phyloP scores from a whole-genome alignment of 1,284 basidiomycete genomes.

The Cryptococcus sp. region DNA sequence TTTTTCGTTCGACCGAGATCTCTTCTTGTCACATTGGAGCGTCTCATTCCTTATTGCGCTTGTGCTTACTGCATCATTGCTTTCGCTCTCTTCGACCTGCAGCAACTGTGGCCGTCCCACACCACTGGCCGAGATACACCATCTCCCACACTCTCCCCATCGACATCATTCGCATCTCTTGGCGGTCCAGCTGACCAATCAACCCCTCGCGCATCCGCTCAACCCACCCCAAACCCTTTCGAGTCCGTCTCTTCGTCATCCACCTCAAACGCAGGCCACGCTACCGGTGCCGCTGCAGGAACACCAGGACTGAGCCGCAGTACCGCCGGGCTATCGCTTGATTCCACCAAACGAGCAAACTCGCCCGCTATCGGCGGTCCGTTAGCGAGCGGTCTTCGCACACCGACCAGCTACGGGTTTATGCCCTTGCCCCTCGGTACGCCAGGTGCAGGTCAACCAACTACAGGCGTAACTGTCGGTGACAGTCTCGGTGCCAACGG shows the following conservation, averaged over 20 bases:
- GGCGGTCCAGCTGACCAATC: constrained; percentile 64
- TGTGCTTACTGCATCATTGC: constrained; percentile 8
- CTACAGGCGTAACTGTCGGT: constrained; percentile 50
- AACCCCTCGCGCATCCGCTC: constrained; percentile 65
- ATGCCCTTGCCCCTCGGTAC: constrained; percentile 50
- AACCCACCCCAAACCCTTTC: constrained; percentile 66
- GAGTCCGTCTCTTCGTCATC: constrained; percentile 51
- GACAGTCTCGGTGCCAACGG: constrained; percentile 41
- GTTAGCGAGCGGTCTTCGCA: constrained; percentile 48
- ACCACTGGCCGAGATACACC: constrained; percentile 38
- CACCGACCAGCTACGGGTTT: constrained; percentile 49
- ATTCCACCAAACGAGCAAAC: constrained; percentile 42
- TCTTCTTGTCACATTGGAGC: constrained; percentile 10
- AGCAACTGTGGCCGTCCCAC: constrained; percentile 50
- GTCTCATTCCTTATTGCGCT: constrained; percentile 4
- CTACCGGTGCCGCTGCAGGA: not conserved
- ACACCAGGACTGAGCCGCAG: constrained; percentile 26
- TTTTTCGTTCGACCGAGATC: constrained; percentile 2
- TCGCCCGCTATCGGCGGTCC: constrained; percentile 47
- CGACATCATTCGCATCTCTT: constrained; percentile 39
- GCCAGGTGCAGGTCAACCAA: constrained; percentile 48
- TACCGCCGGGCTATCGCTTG: constrained; percentile 41
- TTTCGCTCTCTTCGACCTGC: not conserved
- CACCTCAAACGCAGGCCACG: constrained; percentile 15
- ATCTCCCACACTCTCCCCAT: constrained; percentile 38